Evolutionary conservation across 2,329 filamentous ascomycete species (phyloP).

Genomic region (Drechslerella stenobrocha): DNA sequence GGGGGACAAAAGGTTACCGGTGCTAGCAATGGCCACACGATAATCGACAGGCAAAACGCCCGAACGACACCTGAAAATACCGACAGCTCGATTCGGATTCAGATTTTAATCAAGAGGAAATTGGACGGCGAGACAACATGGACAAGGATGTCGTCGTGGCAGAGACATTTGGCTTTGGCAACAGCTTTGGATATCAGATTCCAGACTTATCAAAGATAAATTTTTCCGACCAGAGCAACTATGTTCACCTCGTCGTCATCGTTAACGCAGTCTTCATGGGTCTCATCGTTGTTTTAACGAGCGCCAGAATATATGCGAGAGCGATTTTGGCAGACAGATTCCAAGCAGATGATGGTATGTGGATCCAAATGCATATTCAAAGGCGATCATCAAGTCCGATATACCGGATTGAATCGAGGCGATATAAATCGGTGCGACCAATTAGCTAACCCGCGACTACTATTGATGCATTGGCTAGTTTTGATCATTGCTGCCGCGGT

Average conservation of each 20-base stretch:
- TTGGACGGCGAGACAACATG: constrained; percentile 21
- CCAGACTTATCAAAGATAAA: constrained; percentile 42
- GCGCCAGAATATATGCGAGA: constrained; percentile 42
- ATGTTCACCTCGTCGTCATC: constrained; percentile 31
- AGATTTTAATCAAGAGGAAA: background rate
- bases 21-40: background rate
- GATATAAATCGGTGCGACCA: no score
- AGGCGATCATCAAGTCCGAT: background rate
- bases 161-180: constrained; percentile 14
- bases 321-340: constrained; percentile 32
- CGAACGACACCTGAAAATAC: background rate
- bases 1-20: background rate
- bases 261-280: constrained; percentile 40
- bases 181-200: constrained; percentile 40
- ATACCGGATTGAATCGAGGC: no score
- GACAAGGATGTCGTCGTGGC: constrained; percentile 23
- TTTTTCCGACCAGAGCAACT: constrained; percentile 38
- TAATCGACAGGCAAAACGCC: background rate
- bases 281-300: constrained; percentile 39
- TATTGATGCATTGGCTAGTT: constrained; percentile 1
- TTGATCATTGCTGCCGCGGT: constrained; percentile 42
- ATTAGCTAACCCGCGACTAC: no score
- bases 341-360: constrained; percentile 40
- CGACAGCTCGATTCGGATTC: constrained; percentile 5
- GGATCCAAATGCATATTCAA: background rate